Percentiles rank a stretch among this genome's conserved stretches.
These are phyloP conservation scores for Ciborinia camelliae DNA, from an alignment of 2,329 filamentous ascomycete genomes.

Conservation along the genomic window DNA sequence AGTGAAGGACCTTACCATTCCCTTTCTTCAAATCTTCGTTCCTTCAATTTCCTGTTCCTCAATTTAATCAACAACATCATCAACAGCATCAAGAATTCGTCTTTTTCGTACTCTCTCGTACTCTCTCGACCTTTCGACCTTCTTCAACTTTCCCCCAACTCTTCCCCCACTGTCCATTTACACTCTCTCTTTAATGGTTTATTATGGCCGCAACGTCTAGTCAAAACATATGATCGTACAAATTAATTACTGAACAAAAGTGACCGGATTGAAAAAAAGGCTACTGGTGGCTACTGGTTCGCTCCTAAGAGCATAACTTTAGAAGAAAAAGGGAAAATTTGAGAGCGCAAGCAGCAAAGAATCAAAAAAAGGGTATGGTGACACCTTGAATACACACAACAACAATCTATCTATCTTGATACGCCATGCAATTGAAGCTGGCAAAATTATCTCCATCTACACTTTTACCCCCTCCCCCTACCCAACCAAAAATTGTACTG, in stretches of 20 bases:
- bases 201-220: slow-evolving; percentile 33
- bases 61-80: not conserved
- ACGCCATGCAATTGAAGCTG: slow-evolving; percentile 23
- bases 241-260: slow-evolving; percentile 35
- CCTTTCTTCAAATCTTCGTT: not conserved
- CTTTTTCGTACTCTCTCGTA: not conserved
- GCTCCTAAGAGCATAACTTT: slow-evolving; percentile 26
- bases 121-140: not conserved
- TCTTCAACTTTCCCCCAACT: slow-evolving; percentile 5
- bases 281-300: slow-evolving; percentile 24
- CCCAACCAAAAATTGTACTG: slow-evolving; percentile 13
- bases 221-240: slow-evolving; percentile 37
- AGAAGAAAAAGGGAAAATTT: not conserved
- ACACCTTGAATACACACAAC: slow-evolving; percentile 35
- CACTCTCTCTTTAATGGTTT: slow-evolving; percentile 24
- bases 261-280: slow-evolving; percentile 20
- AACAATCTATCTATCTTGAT: slow-evolving; percentile 22
- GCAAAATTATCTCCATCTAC: slow-evolving; percentile 17
- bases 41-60: not conserved
- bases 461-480: not conserved
- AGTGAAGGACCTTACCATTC: too few species aligned
- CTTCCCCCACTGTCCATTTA: slow-evolving; percentile 19
- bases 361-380: slow-evolving; percentile 36
- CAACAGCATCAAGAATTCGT: not conserved
- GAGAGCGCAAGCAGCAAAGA: slow-evolving; percentile 11